Evolutionary conservation across 1,139 yeast genomes (phyloP).

Genomic region (Pichia sp.): DNA sequence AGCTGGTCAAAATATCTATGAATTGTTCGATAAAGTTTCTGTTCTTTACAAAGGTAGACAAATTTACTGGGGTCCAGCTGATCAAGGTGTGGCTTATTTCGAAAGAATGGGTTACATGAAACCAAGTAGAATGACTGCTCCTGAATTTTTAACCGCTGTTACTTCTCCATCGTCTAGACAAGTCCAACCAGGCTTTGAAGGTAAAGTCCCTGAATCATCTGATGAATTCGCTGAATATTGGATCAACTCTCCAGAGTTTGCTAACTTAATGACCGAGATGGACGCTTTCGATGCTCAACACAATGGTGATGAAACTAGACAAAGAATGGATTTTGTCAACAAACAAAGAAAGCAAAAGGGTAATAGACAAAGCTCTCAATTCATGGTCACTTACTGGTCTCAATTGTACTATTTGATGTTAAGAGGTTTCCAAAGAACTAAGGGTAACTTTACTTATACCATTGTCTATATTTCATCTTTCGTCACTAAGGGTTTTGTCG

Average conservation of each 20-base stretch:
- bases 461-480: conserved; percentile 44
- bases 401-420: conserved; percentile 44
- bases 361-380: conserved; percentile 37
- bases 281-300: conserved; percentile 25
- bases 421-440: conserved; percentile 48
- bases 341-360: conserved; percentile 38
- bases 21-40: conserved; percentile 68
- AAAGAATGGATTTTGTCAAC: conserved; percentile 32
- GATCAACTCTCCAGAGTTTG: conserved; percentile 39
- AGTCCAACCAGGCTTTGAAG: conserved; percentile 48
- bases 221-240: conserved; percentile 50
- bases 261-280: conserved; percentile 31
- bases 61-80: conserved; percentile 66
- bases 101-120: conserved; percentile 66
- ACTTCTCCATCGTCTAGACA: conserved; percentile 55
- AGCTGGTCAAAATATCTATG: conserved; percentile 76
- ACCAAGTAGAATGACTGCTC: conserved; percentile 83
- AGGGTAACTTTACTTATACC: conserved; percentile 35
- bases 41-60: conserved; percentile 77
- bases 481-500: conserved; percentile 42
- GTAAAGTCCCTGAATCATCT: conserved; percentile 34
- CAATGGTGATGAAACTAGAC: conserved; percentile 34
- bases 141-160: conserved; percentile 32
- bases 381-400: conserved; percentile 41
- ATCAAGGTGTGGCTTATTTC: conserved; percentile 58